Evolutionary conservation across 1,284 basidiomycete genomes (phyloP).

Genomic region (Apiotrichum laibachii): DNA sequence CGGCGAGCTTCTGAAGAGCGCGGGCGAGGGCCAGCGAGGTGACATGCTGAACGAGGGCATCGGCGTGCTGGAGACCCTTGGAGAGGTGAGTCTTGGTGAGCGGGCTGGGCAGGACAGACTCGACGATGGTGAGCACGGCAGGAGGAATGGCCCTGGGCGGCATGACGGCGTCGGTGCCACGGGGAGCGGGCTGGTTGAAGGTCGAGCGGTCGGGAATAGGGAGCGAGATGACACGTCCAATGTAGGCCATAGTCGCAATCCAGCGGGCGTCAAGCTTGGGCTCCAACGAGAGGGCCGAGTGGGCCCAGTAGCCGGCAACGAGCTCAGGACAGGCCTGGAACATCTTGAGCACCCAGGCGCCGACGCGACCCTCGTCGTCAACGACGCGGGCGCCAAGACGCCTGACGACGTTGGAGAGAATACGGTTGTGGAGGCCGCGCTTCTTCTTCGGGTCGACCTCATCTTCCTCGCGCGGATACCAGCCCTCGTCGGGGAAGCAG

Average conservation of each 20-base stretch:
- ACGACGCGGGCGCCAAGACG: slow-evolving; percentile 65
- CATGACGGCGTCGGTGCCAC: slow-evolving; percentile 32
- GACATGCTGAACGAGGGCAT: slow-evolving; percentile 75
- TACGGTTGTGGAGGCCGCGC: slow-evolving; percentile 72
- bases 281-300: slow-evolving; percentile 72
- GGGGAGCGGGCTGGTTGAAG: slow-evolving; percentile 54
- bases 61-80: slow-evolving; percentile 70
- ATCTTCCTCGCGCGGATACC: slow-evolving; percentile 67
- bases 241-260: slow-evolving; percentile 81
- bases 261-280: slow-evolving; percentile 82
- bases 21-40: slow-evolving; percentile 70
- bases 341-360: slow-evolving; percentile 77
- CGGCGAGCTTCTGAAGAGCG: slow-evolving; percentile 66
- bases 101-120: slow-evolving; percentile 71
- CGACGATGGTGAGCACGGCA: slow-evolving; percentile 64
- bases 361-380: slow-evolving; percentile 74
- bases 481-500: slow-evolving; percentile 84
- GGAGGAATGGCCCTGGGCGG: slow-evolving; percentile 69
- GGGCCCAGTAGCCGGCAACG: slow-evolving; percentile 74
- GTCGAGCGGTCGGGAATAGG: slow-evolving; percentile 62
- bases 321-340: slow-evolving; percentile 80
- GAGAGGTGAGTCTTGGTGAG: slow-evolving; percentile 68
- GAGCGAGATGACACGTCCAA: slow-evolving; percentile 71
- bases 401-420: slow-evolving; percentile 71
- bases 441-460: slow-evolving; percentile 35